Percentiles rank a stretch among this genome's conserved stretches.
These are phyloP conservation scores for Monilinia aucupariae DNA, from an alignment of 2,329 filamentous ascomycete genomes.

Conservation along the genomic window DNA sequence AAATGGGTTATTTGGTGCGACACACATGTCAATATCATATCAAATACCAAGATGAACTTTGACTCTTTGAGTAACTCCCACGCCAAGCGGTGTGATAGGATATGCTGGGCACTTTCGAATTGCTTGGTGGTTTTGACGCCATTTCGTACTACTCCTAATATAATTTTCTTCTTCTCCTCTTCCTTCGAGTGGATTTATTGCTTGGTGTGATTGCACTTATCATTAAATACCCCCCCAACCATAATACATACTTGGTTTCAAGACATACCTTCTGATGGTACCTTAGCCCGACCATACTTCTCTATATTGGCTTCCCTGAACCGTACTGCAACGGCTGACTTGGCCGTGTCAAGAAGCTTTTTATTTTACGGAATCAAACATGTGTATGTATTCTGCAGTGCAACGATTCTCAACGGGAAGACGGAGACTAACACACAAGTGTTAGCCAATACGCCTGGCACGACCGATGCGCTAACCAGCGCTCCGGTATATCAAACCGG, in stretches of 20 bases:
- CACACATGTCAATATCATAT: background rate
- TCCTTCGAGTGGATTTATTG: background rate
- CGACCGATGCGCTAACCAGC: conserved; percentile 9
- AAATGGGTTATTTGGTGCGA: too few relatives aligned
- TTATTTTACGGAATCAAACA: background rate
- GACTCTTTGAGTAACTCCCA: background rate
- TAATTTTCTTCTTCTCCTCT: background rate
- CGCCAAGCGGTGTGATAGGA: background rate
- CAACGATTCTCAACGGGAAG: background rate
- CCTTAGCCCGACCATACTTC: background rate
- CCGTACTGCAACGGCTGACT: background rate
- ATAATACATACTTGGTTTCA: background rate
- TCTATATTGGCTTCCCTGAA: background rate
- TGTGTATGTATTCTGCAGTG: background rate
- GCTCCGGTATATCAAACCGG: conserved; percentile 9
- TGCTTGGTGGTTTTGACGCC: background rate
- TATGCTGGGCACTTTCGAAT: background rate
- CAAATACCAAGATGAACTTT: background rate
- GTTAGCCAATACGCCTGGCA: conserved; percentile 4
- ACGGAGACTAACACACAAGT: background rate
- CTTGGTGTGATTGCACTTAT: background rate
- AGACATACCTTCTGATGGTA: background rate
- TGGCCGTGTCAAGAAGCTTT: background rate
- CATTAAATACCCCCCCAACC: background rate
- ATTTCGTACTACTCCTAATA: background rate